Conservation (phyloP, 352 stramenopile genomes). For the Aphanomyces stellatus region DNA sequence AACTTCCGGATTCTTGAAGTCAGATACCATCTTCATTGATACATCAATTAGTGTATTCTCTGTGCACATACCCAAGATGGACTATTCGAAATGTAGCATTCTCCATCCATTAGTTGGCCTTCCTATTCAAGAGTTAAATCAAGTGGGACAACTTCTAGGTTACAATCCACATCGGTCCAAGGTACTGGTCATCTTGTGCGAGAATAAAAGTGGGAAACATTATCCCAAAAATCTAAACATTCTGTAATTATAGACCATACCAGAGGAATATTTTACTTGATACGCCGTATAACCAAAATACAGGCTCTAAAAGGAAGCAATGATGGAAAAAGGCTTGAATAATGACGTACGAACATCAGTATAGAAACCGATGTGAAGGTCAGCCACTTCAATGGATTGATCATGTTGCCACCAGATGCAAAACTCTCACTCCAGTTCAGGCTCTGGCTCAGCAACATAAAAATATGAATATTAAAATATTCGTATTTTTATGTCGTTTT, state of each 20-base stretch:
- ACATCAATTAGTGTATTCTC: background rate
- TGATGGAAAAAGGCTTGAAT: conserved; percentile 14
- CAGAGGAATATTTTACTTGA: conserved; percentile 27
- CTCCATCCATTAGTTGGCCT: conserved; percentile 42
- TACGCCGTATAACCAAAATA: conserved; percentile 51
- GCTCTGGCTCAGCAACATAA: too few relatives aligned
- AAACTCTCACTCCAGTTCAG: too few relatives aligned
- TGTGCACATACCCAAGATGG: conserved; percentile 30
- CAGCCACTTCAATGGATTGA: conserved; percentile 26
- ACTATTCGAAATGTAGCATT: conserved; percentile 49
- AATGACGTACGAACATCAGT: conserved; percentile 34
- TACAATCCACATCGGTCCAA: conserved; percentile 57
- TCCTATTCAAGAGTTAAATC: conserved; percentile 23
- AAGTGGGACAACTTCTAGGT: background rate
- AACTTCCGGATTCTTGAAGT: conserved; percentile 32
- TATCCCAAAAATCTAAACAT: conserved; percentile 51
- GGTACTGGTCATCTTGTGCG: conserved; percentile 31
- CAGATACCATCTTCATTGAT: conserved; percentile 2
- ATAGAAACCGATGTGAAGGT: conserved; percentile 55
- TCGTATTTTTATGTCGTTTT: too few relatives aligned
- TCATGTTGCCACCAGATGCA: too few relatives aligned
- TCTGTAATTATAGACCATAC: background rate
- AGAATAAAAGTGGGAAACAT: conserved; percentile 53
- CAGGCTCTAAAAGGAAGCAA: conserved; percentile 25
- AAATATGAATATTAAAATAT: too few relatives aligned